phyloP scores from a whole-genome alignment of 176 grass and related monocot genomes.

The Elymus sibiricus region DNA sequence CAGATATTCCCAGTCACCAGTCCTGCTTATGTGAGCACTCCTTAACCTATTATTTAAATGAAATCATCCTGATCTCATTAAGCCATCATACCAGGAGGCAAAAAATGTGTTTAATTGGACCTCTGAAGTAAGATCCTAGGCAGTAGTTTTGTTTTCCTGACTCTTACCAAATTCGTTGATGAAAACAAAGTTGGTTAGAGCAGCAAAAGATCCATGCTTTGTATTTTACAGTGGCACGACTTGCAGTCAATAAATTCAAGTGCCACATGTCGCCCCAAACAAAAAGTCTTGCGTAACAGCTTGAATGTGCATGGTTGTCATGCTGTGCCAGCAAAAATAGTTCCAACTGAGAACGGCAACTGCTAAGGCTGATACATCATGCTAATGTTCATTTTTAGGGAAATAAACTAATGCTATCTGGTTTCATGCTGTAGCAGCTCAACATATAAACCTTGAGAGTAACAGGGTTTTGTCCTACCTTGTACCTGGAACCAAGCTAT shows the following conservation, averaged over 20 bases:
- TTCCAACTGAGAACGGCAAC: background rate
- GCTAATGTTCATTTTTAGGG: background rate
- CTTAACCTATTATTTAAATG: constrained; percentile 13
- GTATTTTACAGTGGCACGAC: constrained; percentile 15
- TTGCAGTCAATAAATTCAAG: background rate
- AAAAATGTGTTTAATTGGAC: constrained; percentile 17
- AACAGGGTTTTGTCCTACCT: background rate
- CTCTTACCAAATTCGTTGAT: constrained; percentile 6
- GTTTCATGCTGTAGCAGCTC: background rate
- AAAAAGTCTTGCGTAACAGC: background rate
- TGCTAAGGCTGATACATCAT: background rate
- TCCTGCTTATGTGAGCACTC: constrained; percentile 24
- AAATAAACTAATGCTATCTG: background rate
- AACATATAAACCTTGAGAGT: constrained; percentile 30
- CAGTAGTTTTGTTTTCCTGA: constrained; percentile 5
- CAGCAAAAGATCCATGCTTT: constrained; percentile 19
- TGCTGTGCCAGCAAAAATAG: background rate
- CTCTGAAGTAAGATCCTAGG: constrained; percentile 38
- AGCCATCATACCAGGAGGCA: background rate
- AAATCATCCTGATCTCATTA: constrained; percentile 7
- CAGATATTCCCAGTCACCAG: background rate
- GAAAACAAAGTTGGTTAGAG: constrained; percentile 13
- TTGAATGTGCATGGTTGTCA: background rate
- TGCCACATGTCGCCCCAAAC: background rate
- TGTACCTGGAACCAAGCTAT: constrained; percentile 18